Evolutionary conservation across 148 eudicot species (phyloP).

Genomic region (Pharnaceum exiguum): DNA sequence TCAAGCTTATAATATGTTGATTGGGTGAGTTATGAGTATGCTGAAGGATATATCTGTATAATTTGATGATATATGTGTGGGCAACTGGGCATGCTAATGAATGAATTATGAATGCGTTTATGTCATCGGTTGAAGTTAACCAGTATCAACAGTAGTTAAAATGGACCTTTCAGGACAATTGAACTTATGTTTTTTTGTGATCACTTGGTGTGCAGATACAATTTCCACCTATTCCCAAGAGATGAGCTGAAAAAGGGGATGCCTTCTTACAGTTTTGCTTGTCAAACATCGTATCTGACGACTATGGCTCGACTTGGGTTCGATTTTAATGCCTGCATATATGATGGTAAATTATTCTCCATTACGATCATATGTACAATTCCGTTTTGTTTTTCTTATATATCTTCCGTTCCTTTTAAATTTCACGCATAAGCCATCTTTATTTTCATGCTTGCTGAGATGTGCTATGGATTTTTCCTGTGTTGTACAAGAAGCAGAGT

Average conservation of each 20-base stretch:
- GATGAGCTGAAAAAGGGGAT: conserved; percentile 75
- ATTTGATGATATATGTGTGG: too few relatives aligned
- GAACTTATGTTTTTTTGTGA: not conserved
- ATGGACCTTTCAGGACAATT: too few relatives aligned
- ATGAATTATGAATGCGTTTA: too few relatives aligned
- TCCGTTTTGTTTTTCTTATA: not conserved
- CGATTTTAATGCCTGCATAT: conserved; percentile 88
- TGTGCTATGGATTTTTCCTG: not conserved
- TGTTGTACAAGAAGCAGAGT: not conserved
- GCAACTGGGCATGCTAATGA: too few relatives aligned
- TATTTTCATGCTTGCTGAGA: too few relatives aligned
- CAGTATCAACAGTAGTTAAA: too few relatives aligned
- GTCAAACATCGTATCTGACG: conserved; percentile 81
- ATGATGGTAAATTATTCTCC: conserved; percentile 50
- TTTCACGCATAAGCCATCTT: too few relatives aligned
- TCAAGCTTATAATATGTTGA: too few relatives aligned
- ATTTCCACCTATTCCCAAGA: conserved; percentile 92
- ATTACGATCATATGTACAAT: not conserved
- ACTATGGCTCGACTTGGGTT: conserved; percentile 91
- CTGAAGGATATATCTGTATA: too few relatives aligned
- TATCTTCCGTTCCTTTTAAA: not conserved
- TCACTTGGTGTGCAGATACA: conserved; percentile 54
- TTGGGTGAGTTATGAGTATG: too few relatives aligned
- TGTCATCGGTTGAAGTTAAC: too few relatives aligned
- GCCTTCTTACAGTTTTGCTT: conserved; percentile 87